Evolutionary conservation across 495 filamentous ascomycete genomes (phyloP).

Genomic region (Hypomontagnella monticulosa): DNA sequence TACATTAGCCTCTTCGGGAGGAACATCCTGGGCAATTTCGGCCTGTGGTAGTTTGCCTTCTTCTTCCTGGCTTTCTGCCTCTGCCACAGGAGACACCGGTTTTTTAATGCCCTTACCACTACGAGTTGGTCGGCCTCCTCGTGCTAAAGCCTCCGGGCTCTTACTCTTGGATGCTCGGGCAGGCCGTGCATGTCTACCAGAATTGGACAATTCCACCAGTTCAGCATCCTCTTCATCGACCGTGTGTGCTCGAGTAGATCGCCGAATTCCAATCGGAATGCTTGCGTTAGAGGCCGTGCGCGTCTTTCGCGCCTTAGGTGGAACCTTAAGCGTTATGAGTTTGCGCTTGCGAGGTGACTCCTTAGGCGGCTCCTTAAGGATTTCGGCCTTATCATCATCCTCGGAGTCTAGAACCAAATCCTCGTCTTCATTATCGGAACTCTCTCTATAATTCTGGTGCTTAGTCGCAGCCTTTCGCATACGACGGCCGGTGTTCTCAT

Average conservation of each 20-base stretch:
- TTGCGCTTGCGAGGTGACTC: constrained; percentile 38
- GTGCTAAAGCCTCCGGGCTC: constrained; percentile 69
- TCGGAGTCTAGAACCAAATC: constrained; percentile 47
- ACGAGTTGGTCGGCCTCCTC: constrained; percentile 59
- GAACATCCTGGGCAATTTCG: constrained; percentile 22
- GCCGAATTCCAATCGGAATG: constrained; percentile 47
- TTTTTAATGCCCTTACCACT: constrained; percentile 72
- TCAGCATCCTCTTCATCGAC: constrained; percentile 47
- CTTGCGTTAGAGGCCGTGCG: constrained; percentile 18
- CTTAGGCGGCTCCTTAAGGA: constrained; percentile 35
- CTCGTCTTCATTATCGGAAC: constrained; percentile 51
- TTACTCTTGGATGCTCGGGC: constrained; percentile 61
- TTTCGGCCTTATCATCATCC: constrained; percentile 44
- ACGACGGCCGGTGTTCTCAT: constrained; percentile 71
- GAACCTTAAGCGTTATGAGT: constrained; percentile 46
- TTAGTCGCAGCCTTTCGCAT: constrained; percentile 69
- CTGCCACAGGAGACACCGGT: constrained; percentile 62
- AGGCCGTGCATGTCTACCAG: constrained; percentile 75
- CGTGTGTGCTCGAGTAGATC: constrained; percentile 57
- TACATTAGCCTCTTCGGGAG: constrained; percentile 53
- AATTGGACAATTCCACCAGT: constrained; percentile 70
- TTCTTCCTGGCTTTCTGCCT: constrained; percentile 68
- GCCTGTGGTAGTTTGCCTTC: constrained; percentile 35
- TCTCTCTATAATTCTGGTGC: constrained; percentile 58
- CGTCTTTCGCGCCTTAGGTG: constrained; percentile 30